Conservation (phyloP, 495 filamentous ascomycete species). For the Penicillium cosmopolitanum region DNA sequence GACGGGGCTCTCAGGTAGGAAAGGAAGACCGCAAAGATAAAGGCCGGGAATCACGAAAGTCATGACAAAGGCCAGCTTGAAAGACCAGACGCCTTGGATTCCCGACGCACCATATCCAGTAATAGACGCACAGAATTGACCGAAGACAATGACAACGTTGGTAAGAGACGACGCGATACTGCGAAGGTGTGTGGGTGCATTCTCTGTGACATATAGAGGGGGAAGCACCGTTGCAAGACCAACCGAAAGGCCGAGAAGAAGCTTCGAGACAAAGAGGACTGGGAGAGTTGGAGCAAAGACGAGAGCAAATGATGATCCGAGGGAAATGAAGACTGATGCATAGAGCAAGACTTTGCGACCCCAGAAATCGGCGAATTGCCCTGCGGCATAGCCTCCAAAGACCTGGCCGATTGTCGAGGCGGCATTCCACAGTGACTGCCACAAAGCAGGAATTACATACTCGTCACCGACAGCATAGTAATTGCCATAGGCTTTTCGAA, state of each 20-base stretch:
- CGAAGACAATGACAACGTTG: slow-evolving; percentile 22
- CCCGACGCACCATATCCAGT: slow-evolving; percentile 18
- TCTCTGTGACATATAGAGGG: slow-evolving; percentile 20
- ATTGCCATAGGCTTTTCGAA: slow-evolving; percentile 17
- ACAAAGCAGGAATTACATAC: slow-evolving; percentile 20
- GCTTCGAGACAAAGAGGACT: slow-evolving; percentile 17
- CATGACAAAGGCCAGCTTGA: slow-evolving; percentile 20
- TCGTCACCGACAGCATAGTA: slow-evolving; percentile 18
- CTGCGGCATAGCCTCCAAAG: slow-evolving; percentile 20
- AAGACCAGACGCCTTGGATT: slow-evolving; percentile 16
- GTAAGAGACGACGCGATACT: slow-evolving; percentile 16
- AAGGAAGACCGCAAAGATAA: slow-evolving; percentile 22
- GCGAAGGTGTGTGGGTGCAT: slow-evolving; percentile 19
- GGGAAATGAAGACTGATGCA: slow-evolving; percentile 9
- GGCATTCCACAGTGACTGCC: slow-evolving; percentile 22
- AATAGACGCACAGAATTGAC: slow-evolving; percentile 14
- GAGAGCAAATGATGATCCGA: slow-evolving; percentile 17
- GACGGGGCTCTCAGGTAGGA: slow-evolving; percentile 19
- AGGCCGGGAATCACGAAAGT: slow-evolving; percentile 16
- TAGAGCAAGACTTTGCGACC: slow-evolving; percentile 16
- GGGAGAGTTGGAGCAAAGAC: slow-evolving; percentile 18
- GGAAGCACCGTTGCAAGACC: slow-evolving; percentile 19
- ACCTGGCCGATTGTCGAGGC: slow-evolving; percentile 21
- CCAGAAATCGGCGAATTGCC: slow-evolving; percentile 18
- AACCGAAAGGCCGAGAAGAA: slow-evolving; percentile 18